These are phyloP conservation scores for Ustilago shanxiensis DNA, from an alignment of 1,284 basidiomycete species.

Conservation along the genomic window DNA sequence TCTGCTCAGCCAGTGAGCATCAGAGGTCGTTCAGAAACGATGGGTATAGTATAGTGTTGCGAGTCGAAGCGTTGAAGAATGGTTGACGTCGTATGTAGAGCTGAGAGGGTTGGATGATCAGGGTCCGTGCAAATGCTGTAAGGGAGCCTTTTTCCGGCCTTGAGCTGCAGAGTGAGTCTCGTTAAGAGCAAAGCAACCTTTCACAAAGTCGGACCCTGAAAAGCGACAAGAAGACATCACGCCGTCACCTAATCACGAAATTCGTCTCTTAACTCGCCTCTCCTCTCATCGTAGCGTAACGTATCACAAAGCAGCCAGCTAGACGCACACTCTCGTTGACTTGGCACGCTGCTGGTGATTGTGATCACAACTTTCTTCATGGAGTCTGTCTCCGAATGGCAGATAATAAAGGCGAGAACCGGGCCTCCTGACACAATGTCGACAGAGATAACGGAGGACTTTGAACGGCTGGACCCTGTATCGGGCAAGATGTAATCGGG, in stretches of 20 bases:
- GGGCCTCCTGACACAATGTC: background rate
- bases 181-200: background rate
- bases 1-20: background rate
- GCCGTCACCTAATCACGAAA: constrained; percentile 6
- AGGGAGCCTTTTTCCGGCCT: no score
- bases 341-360: no score
- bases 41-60: background rate
- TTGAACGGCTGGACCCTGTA: constrained; percentile 5
- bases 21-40: background rate
- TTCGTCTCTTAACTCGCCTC: background rate
- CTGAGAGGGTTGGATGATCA: background rate
- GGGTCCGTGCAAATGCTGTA: constrained; percentile 30
- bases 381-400: no score
- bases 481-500: background rate
- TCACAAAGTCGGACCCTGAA: constrained; percentile 9
- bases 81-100: background rate
- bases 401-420: background rate
- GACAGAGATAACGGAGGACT: background rate
- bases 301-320: background rate
- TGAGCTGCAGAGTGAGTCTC: background rate
- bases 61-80: background rate
- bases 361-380: no score
- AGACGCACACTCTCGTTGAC: no score
- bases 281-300: background rate
- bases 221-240: constrained; percentile 1